Percentiles rank a stretch among this genome's conserved stretches.
Conservation (phyloP, 225 moss, liverwort and hornwort genomes). For the Physcomitrellopsis africana region DNA sequence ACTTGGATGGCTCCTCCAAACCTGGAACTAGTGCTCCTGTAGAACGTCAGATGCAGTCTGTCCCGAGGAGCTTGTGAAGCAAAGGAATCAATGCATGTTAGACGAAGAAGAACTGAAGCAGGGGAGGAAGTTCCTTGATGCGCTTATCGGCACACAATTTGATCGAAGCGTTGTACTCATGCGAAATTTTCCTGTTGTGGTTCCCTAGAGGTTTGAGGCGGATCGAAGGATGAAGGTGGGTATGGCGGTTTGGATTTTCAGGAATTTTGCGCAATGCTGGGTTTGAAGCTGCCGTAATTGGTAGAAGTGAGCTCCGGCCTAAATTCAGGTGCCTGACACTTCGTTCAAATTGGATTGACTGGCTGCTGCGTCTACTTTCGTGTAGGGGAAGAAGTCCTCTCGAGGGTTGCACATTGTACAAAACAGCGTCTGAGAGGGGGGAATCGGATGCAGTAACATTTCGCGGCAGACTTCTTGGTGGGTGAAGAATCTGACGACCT, state of each 20-base stretch:
- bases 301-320: background rate
- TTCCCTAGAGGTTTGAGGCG: background rate
- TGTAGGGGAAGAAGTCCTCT: background rate
- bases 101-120: background rate
- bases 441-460: background rate
- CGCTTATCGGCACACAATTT: too few relatives aligned
- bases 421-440: background rate
- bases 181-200: background rate
- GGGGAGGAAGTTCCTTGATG: background rate
- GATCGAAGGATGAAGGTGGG: background rate
- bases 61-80: background rate
- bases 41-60: background rate
- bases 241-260: background rate
- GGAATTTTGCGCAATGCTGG: background rate
- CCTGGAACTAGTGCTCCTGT: slow-evolving; percentile 5
- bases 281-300: background rate
- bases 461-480: background rate
- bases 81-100: background rate
- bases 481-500: background rate
- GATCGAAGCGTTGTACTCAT: too few relatives aligned
- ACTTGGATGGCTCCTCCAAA: slow-evolving; percentile 18
- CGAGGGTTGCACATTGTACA: slow-evolving; percentile 5
- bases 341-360: background rate
- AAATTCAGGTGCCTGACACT: background rate
- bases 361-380: slow-evolving; percentile 1